These are phyloP conservation scores for Ceratobasidium sp. DNA, from an alignment of 1,284 basidiomycete genomes.

Conservation along the genomic window DNA sequence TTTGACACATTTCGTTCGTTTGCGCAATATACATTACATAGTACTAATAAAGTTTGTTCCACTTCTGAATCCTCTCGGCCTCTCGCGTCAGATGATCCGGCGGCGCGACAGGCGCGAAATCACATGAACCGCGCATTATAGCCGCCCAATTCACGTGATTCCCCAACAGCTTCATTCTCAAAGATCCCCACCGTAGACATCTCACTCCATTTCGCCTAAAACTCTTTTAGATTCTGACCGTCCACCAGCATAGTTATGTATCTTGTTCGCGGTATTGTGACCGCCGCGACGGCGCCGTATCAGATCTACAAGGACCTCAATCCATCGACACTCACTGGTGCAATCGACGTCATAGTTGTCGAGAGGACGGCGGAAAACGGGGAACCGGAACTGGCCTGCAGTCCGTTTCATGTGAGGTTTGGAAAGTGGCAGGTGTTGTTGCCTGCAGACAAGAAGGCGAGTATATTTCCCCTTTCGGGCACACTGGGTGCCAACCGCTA, in stretches of 20 bases:
- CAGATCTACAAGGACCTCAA: slow-evolving; percentile 89
- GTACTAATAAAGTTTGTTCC: slow-evolving; percentile 26
- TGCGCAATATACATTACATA: slow-evolving; percentile 13
- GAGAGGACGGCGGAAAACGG: slow-evolving; percentile 72
- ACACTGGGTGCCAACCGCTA: slow-evolving; percentile 37
- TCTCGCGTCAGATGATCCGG: slow-evolving; percentile 26
- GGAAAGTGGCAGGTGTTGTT: slow-evolving; percentile 97
- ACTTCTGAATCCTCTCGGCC: too few species aligned
- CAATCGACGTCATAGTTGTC: slow-evolving; percentile 96
- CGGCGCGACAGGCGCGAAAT: slow-evolving; percentile 8
- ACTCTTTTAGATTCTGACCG: not conserved
- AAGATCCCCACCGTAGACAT: slow-evolving; percentile 32
- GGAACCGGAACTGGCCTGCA: slow-evolving; percentile 80
- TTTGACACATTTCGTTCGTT: slow-evolving; percentile 29
- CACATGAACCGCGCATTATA: slow-evolving; percentile 32
- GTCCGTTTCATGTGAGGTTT: slow-evolving; percentile 97
- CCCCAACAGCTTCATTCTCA: slow-evolving; percentile 34
- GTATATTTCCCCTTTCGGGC: slow-evolving; percentile 42
- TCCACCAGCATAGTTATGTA: slow-evolving; percentile 59
- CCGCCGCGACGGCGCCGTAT: slow-evolving; percentile 75
- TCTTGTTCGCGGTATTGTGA: slow-evolving; percentile 82
- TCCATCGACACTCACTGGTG: slow-evolving; percentile 91
- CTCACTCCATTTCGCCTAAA: slow-evolving; percentile 28
- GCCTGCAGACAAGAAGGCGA: slow-evolving; percentile 91
- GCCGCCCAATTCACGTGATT: slow-evolving; percentile 34